Percentiles rank a stretch among this genome's conserved stretches.
phyloP scores from a whole-genome alignment of 2,329 filamentous ascomycete genomes.

The Penicillium digitatum region DNA sequence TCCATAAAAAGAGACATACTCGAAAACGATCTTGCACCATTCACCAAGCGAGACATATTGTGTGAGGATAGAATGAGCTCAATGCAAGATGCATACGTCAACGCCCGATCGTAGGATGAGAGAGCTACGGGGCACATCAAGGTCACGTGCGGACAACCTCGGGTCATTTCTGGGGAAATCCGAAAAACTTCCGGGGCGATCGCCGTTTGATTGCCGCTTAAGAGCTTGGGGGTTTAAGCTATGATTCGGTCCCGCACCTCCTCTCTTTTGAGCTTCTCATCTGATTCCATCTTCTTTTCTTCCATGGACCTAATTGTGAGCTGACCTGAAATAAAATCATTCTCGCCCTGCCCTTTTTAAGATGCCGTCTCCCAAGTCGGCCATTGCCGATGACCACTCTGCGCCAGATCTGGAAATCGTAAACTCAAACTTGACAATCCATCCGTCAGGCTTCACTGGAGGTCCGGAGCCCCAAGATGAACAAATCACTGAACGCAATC shows the following conservation, averaged over 20 bases:
- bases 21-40: conserved; percentile 25
- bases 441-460: conserved; percentile 61
- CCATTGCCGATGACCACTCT: conserved; percentile 40
- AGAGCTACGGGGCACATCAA: neutral
- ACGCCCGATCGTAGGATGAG: conserved; percentile 2
- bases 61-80: neutral
- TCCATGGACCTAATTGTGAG: neutral
- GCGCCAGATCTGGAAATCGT: conserved; percentile 75
- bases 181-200: conserved; percentile 19
- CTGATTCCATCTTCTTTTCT: neutral
- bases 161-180: conserved; percentile 27
- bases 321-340: neutral
- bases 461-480: conserved; percentile 40
- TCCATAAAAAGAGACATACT: conserved; percentile 20
- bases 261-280: neutral
- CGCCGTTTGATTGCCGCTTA: conserved; percentile 21
- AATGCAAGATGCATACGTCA: neutral
- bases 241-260: conserved; percentile 9
- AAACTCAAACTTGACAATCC: conserved; percentile 68
- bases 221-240: conserved; percentile 18
- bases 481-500: conserved; percentile 47
- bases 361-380: conserved; percentile 33
- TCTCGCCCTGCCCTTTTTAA: conserved; percentile 5
- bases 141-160: conserved; percentile 25
- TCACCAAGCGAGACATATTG: conserved; percentile 32